Base-by-base conservation (phyloP, 768 basidiomycete species). In the Pleurotus djamor region DNA sequence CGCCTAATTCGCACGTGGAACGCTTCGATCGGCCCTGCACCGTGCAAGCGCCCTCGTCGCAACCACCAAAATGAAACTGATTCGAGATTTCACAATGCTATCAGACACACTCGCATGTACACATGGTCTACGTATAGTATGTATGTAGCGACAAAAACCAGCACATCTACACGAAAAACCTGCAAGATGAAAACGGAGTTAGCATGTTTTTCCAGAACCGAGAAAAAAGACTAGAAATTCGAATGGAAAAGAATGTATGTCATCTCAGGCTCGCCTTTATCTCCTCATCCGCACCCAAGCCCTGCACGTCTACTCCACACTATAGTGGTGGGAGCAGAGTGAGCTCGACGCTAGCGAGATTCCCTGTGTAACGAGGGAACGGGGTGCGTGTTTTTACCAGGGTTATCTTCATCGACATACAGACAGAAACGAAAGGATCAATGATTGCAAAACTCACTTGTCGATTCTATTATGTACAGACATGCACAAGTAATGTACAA, bases 351-450 rank as follows among this genome's bases (percentile, higher is more conserved):
- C 7, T n/a, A 60, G 52, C 41, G 43, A 56, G 47, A 50, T 56
- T 41, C 38, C 54, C 54, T 56, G 41, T 32, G 35, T 44, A 36
- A 44, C 43, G 61, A 69, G 74, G 68, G 70, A 69, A 76, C 78
- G 85, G 86, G 91, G 77, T 89, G 85, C 75, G 84, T 93, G 71
- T 83, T 77, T 88, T 93, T 92, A 93, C 91, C 91, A 93, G 91
- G 87, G 77, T 87, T 82, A 74, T 92, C 90, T 70, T 93, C 91
- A 71, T 82, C 69, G 88, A 83, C 62, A 63, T 66, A 52, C 47
- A 43, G 3, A 47, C 37, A 35, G 62, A 48, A 12, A 63, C 52
- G 17, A 60, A 61, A 66, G 37, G 61, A 74, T 74, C 66, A 77
- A 71, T 64, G 21, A 28, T n/a, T n/a, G n/a, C 43, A 44, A 56